Percentiles rank a stretch among this genome's conserved stretches.
These are phyloP conservation scores for Pseudogymnoascus sp. DNA, from an alignment of 2,329 filamentous ascomycete species.

Conservation along the genomic window DNA sequence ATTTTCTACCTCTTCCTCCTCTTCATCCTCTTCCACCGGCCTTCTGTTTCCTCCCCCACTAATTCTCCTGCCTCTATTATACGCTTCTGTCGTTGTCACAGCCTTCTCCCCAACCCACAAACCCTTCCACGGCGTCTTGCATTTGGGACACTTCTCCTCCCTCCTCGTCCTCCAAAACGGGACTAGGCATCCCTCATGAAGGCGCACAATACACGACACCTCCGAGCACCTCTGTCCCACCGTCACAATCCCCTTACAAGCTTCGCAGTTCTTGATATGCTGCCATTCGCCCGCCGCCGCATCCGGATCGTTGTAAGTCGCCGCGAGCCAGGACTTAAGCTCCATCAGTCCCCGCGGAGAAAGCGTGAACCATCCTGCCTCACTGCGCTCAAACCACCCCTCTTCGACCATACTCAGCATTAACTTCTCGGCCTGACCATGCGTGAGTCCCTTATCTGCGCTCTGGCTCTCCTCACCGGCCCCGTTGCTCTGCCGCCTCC, in stretches of 20 bases:
- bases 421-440: constrained; percentile 66
- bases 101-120: constrained; percentile 29
- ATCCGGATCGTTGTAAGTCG: constrained; percentile 70
- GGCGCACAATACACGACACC: constrained; percentile 55
- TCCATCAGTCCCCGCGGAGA: constrained; percentile 76
- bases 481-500: constrained; percentile 17
- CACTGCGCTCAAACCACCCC: constrained; percentile 75
- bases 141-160: constrained; percentile 56
- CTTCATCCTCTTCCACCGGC: constrained; percentile 13
- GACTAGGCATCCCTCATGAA: constrained; percentile 69
- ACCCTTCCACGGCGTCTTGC: constrained; percentile 41
- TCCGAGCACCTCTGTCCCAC: constrained; percentile 68
- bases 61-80: constrained; percentile 8
- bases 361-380: constrained; percentile 63
- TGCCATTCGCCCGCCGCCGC: constrained; percentile 49
- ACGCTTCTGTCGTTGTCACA: constrained; percentile 22
- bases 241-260: constrained; percentile 84
- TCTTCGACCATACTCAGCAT: constrained; percentile 63
- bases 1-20: constrained; percentile 15
- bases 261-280: constrained; percentile 77
- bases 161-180: constrained; percentile 61
- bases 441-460: constrained; percentile 54
- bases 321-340: constrained; percentile 72
- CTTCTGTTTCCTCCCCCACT: constrained; percentile 15
- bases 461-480: constrained; percentile 26